Base-by-base conservation (phyloP, 176 grass and related monocot species). In the Carex kokanica region DNA sequence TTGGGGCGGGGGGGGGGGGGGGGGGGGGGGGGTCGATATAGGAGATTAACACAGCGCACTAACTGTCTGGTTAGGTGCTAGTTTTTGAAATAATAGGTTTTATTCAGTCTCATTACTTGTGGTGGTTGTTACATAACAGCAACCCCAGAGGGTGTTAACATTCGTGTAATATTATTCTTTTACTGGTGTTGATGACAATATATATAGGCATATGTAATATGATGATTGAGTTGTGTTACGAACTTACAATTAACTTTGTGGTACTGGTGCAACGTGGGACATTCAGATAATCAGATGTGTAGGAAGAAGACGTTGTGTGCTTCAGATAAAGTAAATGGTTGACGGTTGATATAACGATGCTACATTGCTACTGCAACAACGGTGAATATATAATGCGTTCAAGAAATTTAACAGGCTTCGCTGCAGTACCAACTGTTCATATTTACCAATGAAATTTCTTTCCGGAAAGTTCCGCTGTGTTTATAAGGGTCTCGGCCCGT, bases 61-160 rank as follows among this genome's bases (percentile, higher is more conserved):
- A 67, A 82, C 80, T 14, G 11, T 54, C 25, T 82, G 68, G 80
- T 82, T 82, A 82, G 80, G 10, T 82, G 60, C 80, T 82, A 68
- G 41, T 65, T 82, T 82, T 67, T 82, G 24, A 56, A 78, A 55
- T 55, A 71, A 56, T 54, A 78, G 73, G 73, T 56, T 78, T 56
- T 16, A 24, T 78, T 17, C 11, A 11, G 73, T 11, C 13, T 12
- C 23, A 55, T 55, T 56, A 24, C 73, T 78, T 56, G 49, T 56
- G 51, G 51, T 2, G 13, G 51, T 78, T 78, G 73, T 17, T 78
- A 40, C 51, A 55, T 56, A 17, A 32, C 24, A 74, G 73, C 73
- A 55, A 78, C 51, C 73, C 25, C 25, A 32, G 47, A 77, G 51
- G 27, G 70, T 74, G 73, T 78, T 78, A 55, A 56, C 51, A 45